Percentiles rank a stretch among this genome's conserved stretches.
These are phyloP conservation scores for Phytomonas francai DNA, from an alignment of 208 protist genomes.

Conservation along the genomic window DNA sequence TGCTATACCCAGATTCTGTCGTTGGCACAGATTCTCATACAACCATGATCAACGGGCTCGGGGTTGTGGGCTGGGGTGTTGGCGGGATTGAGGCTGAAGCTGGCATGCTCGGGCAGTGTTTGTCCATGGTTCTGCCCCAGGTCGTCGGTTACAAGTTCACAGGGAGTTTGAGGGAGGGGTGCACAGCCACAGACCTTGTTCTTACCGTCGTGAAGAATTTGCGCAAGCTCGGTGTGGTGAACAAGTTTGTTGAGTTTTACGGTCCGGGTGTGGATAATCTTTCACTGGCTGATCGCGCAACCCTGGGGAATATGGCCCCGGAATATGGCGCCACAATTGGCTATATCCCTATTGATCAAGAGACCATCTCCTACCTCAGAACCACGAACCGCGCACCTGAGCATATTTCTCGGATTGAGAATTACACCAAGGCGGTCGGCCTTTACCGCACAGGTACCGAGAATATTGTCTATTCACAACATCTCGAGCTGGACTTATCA, in stretches of 20 bases:
- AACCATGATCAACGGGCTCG: slow-evolving; percentile 96
- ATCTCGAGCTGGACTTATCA: slow-evolving; percentile 89
- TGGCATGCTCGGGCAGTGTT: slow-evolving; percentile 94
- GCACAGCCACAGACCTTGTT: slow-evolving; percentile 96
- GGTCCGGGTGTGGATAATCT: slow-evolving; percentile 87
- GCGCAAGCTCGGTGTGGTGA: slow-evolving; percentile 92
- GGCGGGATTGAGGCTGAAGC: slow-evolving; percentile 96
- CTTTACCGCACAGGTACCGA: slow-evolving; percentile 81
- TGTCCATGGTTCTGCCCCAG: slow-evolving; percentile 92
- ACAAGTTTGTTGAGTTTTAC: slow-evolving; percentile 97
- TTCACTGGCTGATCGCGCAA: slow-evolving; percentile 91
- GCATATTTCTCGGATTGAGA: slow-evolving; percentile 85
- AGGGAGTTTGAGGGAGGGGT: slow-evolving; percentile 82
- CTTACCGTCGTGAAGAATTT: slow-evolving; percentile 91
- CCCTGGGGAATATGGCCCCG: slow-evolving; percentile 96
- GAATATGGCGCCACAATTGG: slow-evolving; percentile 95
- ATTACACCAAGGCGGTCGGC: slow-evolving; percentile 85
- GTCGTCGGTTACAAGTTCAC: slow-evolving; percentile 94
- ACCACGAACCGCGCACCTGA: slow-evolving; percentile 78
- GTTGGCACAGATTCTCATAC: slow-evolving; percentile 96
- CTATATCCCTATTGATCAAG: slow-evolving; percentile 94
- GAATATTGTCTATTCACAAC: slow-evolving; percentile 78
- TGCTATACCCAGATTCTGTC: slow-evolving; percentile 96
- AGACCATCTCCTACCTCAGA: slow-evolving; percentile 90
- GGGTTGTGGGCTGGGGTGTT: slow-evolving; percentile 94